Percentiles rank a stretch among this genome's conserved stretches.
phyloP scores from a whole-genome alignment of 148 eudicot genomes.

The Spergularia marina region DNA sequence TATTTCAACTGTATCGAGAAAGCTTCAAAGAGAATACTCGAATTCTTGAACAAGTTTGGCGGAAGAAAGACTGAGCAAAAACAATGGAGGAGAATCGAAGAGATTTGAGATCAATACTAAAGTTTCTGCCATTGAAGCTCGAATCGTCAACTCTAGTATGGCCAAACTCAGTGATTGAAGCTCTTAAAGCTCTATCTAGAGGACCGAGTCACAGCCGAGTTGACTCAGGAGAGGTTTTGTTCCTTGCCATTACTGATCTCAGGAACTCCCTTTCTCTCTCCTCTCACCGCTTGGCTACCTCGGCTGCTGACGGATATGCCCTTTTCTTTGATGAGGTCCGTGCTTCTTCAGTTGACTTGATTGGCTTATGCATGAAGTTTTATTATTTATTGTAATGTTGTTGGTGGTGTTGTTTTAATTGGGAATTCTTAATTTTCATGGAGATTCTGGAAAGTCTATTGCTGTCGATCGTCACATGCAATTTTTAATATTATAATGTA shows the following conservation, averaged over 20 bases:
- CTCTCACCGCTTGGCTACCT: slow-evolving; percentile 32
- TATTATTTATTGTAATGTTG: neutral
- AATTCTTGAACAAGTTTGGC: no score
- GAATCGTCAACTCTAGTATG: slow-evolving; percentile 53
- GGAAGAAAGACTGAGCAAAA: neutral
- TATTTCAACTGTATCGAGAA: no score
- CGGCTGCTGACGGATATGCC: slow-evolving; percentile 53
- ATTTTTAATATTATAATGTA: neutral
- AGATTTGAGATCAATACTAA: slow-evolving; percentile 54
- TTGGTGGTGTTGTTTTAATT: neutral
- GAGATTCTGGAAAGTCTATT: neutral
- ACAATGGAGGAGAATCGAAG: slow-evolving; percentile 46
- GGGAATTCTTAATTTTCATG: neutral
- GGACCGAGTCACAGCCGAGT: slow-evolving; percentile 75
- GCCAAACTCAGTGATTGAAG: slow-evolving; percentile 62
- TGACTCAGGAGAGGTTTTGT: slow-evolving; percentile 72
- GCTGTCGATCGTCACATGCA: neutral
- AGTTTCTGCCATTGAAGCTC: slow-evolving; percentile 54
- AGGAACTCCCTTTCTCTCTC: slow-evolving; percentile 54
- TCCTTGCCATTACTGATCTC: slow-evolving; percentile 67
- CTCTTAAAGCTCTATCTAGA: slow-evolving; percentile 54
- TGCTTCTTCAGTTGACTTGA: neutral
- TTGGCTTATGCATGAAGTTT: neutral
- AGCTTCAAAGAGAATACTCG: no score
- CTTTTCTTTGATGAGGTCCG: slow-evolving; percentile 81